Conservation (phyloP, 2,329 filamentous ascomycete species). For the Zymoseptoria ardabiliae region DNA sequence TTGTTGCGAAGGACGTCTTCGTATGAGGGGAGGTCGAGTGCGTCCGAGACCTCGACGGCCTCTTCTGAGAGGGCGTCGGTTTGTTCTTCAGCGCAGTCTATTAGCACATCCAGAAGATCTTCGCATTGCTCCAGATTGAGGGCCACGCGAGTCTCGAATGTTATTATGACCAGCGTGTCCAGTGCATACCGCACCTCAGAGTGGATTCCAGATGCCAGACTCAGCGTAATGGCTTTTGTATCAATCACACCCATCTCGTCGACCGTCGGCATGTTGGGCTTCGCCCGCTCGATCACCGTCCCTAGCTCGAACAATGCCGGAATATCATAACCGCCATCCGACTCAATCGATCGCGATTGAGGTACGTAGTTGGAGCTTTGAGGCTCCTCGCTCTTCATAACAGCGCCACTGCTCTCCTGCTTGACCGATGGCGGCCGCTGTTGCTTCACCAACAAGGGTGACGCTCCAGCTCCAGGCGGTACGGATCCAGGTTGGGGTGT, state of each 20-base stretch:
- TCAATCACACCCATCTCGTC: constrained; percentile 82
- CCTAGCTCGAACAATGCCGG: constrained; percentile 58
- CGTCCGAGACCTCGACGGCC: constrained; percentile 77
- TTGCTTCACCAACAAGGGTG: constrained; percentile 23
- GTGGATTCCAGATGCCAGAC: constrained; percentile 81
- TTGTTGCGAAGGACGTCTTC: constrained; percentile 81
- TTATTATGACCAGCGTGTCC: constrained; percentile 71
- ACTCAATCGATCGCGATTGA: constrained; percentile 17
- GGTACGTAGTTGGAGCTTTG: constrained; percentile 28
- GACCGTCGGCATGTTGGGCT: constrained; percentile 67
- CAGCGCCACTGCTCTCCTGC: constrained; percentile 19
- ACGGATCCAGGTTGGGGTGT: constrained; percentile 20
- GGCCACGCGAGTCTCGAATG: constrained; percentile 55
- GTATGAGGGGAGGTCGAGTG: constrained; percentile 73
- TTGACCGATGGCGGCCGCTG: constrained; percentile 26
- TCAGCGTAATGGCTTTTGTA: constrained; percentile 80
- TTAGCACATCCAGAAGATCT: constrained; percentile 76
- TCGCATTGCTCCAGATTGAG: constrained; percentile 70
- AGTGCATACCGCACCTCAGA: constrained; percentile 84
- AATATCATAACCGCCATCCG: constrained; percentile 63
- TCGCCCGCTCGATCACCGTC: constrained; percentile 58
- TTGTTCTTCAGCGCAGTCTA: constrained; percentile 88
- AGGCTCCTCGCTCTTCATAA: constrained; percentile 29
- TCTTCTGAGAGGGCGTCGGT: constrained; percentile 77
- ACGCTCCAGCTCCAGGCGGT: constrained; percentile 19